Evolutionary conservation across 2,329 filamentous ascomycete species (phyloP).

Genomic region (Xylariales sp.): DNA sequence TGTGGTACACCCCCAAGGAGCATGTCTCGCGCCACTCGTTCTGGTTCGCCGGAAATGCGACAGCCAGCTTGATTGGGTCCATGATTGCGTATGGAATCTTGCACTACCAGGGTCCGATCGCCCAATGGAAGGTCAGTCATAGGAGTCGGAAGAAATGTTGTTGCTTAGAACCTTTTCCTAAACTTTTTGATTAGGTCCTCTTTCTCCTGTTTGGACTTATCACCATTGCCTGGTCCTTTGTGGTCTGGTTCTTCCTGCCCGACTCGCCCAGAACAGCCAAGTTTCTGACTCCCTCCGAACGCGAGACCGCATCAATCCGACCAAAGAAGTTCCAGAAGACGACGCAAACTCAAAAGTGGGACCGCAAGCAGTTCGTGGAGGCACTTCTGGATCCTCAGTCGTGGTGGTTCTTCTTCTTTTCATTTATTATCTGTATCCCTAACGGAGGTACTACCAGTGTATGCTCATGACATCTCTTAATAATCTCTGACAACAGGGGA

Average conservation of each 20-base stretch:
- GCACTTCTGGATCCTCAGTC: conserved; percentile 55
- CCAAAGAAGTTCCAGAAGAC: background rate
- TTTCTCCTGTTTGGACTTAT: conserved; percentile 48
- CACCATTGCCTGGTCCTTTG: conserved; percentile 47
- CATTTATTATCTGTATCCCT: conserved; percentile 51
- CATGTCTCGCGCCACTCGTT: conserved; percentile 49
- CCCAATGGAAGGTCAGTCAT: background rate
- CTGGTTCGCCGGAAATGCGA: conserved; percentile 50
- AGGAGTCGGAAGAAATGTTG: no score
- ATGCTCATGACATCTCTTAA: background rate
- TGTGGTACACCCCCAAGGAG: conserved; percentile 53
- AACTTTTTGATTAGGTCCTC: background rate
- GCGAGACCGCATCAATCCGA: conserved; percentile 12
- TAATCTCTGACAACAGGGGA: background rate
- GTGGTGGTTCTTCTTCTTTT: conserved; percentile 52
- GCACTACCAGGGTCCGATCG: background rate
- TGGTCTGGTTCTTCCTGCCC: conserved; percentile 44
- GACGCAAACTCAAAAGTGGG: conserved; percentile 27
- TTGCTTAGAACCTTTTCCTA: no score
- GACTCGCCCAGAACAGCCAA: conserved; percentile 48
- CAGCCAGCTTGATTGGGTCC: conserved; percentile 42
- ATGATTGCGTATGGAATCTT: conserved; percentile 39
- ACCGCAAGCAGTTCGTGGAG: conserved; percentile 46
- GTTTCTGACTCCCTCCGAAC: conserved; percentile 53
- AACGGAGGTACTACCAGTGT: conserved; percentile 48